phyloP scores from a whole-genome alignment of 352 stramenopile genomes.

The Phytophthora pini region DNA sequence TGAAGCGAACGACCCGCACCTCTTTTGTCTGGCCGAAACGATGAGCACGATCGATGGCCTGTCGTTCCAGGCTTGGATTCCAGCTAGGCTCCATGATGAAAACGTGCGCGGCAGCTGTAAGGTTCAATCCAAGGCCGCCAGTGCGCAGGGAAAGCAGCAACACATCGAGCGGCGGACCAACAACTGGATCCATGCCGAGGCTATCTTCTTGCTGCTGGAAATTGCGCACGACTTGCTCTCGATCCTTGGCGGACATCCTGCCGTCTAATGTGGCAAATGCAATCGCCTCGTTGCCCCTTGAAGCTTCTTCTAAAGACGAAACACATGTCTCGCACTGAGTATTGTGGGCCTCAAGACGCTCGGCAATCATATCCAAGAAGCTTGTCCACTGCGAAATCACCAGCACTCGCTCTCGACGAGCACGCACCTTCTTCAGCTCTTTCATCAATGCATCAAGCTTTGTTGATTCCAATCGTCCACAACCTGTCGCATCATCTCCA shows the following conservation, averaged over 20 bases:
- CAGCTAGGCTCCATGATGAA: slow-evolving; percentile 95
- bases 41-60: slow-evolving; percentile 91
- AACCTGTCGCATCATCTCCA: slow-evolving; percentile 9
- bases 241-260: slow-evolving; percentile 62
- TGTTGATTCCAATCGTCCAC: slow-evolving; percentile 50
- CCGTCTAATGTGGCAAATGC: slow-evolving; percentile 68
- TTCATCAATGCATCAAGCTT: slow-evolving; percentile 67
- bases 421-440: slow-evolving; percentile 56
- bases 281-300: slow-evolving; percentile 27
- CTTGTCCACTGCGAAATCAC: slow-evolving; percentile 92
- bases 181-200: slow-evolving; percentile 4
- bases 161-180: slow-evolving; percentile 63
- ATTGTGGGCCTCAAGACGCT: slow-evolving; percentile 51
- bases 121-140: slow-evolving; percentile 92
- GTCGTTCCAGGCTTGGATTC: slow-evolving; percentile 92
- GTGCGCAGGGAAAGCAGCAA: slow-evolving; percentile 90
- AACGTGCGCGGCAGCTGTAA: slow-evolving; percentile 92
- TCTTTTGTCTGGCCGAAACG: slow-evolving; percentile 82
- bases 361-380: slow-evolving; percentile 82
- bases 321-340: slow-evolving; percentile 23
- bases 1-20: slow-evolving; percentile 83
- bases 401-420: slow-evolving; percentile 60
- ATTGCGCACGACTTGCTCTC: slow-evolving; percentile 64
- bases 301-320: slow-evolving; percentile 22
- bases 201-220: slow-evolving; percentile 58